Conservation (phyloP, 1,139 yeast genomes). For the Nakaseomyces uthaithaninus region DNA sequence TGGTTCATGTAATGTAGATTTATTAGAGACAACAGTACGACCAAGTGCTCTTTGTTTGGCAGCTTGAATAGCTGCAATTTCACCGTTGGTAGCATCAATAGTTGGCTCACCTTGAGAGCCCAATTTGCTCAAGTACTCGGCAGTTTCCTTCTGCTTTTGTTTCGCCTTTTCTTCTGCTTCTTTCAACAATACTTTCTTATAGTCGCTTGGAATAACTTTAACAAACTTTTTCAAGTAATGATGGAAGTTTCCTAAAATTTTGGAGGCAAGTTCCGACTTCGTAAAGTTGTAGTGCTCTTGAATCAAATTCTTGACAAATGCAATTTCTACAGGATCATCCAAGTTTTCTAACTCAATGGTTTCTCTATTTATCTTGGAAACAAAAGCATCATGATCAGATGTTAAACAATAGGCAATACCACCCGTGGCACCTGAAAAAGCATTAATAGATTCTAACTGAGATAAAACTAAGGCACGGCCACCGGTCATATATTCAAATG, state of each 20-base stretch:
- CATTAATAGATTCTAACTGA: conserved; percentile 87
- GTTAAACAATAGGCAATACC: conserved; percentile 97
- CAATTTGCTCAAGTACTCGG: conserved; percentile 39
- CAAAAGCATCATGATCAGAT: conserved; percentile 80
- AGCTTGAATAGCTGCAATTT: conserved; percentile 38
- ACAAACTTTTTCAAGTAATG: conserved; percentile 82
- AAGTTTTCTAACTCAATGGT: conserved; percentile 74
- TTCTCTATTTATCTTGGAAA: conserved; percentile 68
- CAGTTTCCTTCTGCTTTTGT: conserved; percentile 51
- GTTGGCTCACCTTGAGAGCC: conserved; percentile 67
- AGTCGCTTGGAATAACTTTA: conserved; percentile 87
- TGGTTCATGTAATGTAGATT: conserved; percentile 55
- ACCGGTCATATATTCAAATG: conserved; percentile 99
- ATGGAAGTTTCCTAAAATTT: conserved; percentile 77
- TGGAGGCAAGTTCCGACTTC: conserved; percentile 80
- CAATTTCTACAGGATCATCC: conserved; percentile 85
- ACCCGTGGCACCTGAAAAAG: conserved; percentile 97
- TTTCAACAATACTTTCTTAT: conserved; percentile 78
- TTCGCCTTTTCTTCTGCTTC: conserved; percentile 52
- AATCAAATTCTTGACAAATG: conserved; percentile 83
- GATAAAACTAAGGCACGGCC: conserved; percentile 95
- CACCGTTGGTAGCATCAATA: conserved; percentile 84
- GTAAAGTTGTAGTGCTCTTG: conserved; percentile 96
- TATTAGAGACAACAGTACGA: conserved; percentile 38
- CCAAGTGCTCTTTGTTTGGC: conserved; percentile 38